phyloP scores from a whole-genome alignment of 1,139 yeast species.

The Candida pseudoviswanathii region DNA sequence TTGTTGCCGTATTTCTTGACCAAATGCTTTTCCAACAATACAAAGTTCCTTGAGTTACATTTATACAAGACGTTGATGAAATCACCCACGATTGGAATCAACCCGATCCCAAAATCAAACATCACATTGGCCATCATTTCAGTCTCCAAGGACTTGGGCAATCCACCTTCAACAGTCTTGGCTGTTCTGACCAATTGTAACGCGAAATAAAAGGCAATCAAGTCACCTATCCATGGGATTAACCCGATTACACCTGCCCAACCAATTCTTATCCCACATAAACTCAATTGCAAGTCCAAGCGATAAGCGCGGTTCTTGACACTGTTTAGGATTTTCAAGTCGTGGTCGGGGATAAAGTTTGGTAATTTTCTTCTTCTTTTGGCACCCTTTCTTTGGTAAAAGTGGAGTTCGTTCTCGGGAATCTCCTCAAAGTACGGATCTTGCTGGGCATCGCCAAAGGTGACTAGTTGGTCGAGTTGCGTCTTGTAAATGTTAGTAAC shows the following conservation, averaged over 20 bases:
- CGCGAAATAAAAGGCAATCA: conserved; percentile 43
- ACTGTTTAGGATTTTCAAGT: conserved; percentile 27
- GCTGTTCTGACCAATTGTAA: conserved; percentile 33
- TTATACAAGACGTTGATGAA: conserved; percentile 68
- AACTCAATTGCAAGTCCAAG: conserved; percentile 44
- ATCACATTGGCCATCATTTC: conserved; percentile 39
- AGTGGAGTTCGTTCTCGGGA: conserved; percentile 48
- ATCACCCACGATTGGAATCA: conserved; percentile 76
- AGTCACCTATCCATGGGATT: conserved; percentile 40
- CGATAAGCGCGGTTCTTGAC: conserved; percentile 41
- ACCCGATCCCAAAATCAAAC: conserved; percentile 53
- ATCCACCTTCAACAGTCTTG: conserved; percentile 38
- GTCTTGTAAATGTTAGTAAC: conserved; percentile 23
- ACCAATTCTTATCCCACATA: conserved; percentile 46
- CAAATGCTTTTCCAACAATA: conserved; percentile 42
- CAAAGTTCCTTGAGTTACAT: conserved; percentile 67
- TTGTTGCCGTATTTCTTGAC: conserved; percentile 38
- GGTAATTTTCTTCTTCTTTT: conserved; percentile 46
- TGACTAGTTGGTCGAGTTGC: conserved; percentile 36
- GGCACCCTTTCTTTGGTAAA: conserved; percentile 50
- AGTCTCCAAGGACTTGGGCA: conserved; percentile 44
- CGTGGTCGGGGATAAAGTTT: conserved; percentile 37
- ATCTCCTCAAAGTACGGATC: conserved; percentile 55
- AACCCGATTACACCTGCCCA: conserved; percentile 42
- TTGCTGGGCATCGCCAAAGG: conserved; percentile 35